Evolutionary conservation across 2,329 filamentous ascomycete genomes (phyloP).

Genomic region (Colletotrichum tropicale): DNA sequence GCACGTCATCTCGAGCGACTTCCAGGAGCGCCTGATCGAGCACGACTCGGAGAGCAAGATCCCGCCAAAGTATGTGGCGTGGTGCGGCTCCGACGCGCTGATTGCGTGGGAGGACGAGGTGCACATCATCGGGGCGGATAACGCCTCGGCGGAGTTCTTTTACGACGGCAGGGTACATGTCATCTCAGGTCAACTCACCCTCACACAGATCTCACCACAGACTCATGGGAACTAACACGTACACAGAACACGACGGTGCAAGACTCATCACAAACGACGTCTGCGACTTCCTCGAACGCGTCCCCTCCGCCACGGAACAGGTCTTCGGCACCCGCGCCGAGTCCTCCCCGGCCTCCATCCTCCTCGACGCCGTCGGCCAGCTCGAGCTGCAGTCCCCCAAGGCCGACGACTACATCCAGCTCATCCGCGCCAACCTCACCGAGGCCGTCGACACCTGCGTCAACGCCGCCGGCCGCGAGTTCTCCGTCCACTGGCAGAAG

Average conservation of each 20-base stretch:
- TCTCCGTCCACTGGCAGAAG: constrained; percentile 91
- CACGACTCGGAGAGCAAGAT: constrained; percentile 89
- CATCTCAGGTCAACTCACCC: constrained; percentile 69
- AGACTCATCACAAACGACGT: constrained; percentile 88
- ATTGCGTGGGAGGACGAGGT: constrained; percentile 98
- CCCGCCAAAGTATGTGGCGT: constrained; percentile 84
- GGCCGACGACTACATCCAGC: constrained; percentile 95
- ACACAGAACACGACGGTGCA: constrained; percentile 77
- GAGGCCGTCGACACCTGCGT: constrained; percentile 95
- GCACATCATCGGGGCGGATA: constrained; percentile 87
- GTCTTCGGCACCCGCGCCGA: constrained; percentile 90
- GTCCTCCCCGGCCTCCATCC: constrained; percentile 87
- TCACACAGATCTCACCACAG: background rate
- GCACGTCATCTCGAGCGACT: constrained; percentile 94
- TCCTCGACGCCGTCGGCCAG: constrained; percentile 90
- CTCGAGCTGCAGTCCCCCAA: constrained; percentile 94
- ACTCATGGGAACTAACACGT: constrained; percentile 15
- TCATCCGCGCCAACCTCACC: constrained; percentile 85
- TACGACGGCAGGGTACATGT: constrained; percentile 93
- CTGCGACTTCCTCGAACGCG: constrained; percentile 97
- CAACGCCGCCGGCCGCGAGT: constrained; percentile 91
- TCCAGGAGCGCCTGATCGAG: constrained; percentile 89
- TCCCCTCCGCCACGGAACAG: constrained; percentile 83
- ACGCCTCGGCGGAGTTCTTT: constrained; percentile 77
- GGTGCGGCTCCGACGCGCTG: constrained; percentile 95